Base-by-base conservation (phyloP, 1,139 yeast genomes). In the Trichomonascaceae sp. region DNA sequence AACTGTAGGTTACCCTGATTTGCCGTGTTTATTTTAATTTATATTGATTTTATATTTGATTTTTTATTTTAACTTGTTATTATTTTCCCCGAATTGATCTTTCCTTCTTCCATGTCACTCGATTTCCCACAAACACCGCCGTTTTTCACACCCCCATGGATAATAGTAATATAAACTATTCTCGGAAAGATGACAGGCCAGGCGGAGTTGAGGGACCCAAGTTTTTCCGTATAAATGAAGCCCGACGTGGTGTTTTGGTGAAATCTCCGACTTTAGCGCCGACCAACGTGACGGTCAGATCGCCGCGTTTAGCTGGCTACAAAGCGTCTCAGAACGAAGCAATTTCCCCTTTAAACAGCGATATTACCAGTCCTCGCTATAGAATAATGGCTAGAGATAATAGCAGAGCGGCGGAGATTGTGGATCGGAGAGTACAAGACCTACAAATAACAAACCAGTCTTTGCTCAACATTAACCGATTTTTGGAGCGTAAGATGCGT, bases 381-480 rank as follows among this genome's bases (percentile, higher is more conserved):
- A 43, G 30, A 32, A 17, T 49, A 30, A 30, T n/a, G 15, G 32
- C 41, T 6, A 17, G 27, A 5, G 44, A 20, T 30, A 17, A 39
- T 12, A 24, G 22, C 19, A 39, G 39, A 13, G 43, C 43, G 12
- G 66, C 63, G 1, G 57, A 67, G 39, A 56, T 62, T n/a, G 41
- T 36, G 3, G 65, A 63, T 22, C 58, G 70, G 17, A 65, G 64
- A 51, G 59, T 66, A 8, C 55, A 59, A 58, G 70, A 66, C 45
- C 50, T 66, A 52, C 69, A 66, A 54, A 66, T 66, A 15, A 61
- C 69, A 8, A 66, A 66, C 55, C 54, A 60, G 20, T 64, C 69
- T 3, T 54, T 66, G 32, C 52, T 65, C 53, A 60, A 63, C 7
- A 62, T 66, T 13, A 66, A 66, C 58, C 60, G 61, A 50, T 64